These are phyloP conservation scores for Pythium rishiriense DNA, from an alignment of 352 stramenopile species.

Conservation along the genomic window DNA sequence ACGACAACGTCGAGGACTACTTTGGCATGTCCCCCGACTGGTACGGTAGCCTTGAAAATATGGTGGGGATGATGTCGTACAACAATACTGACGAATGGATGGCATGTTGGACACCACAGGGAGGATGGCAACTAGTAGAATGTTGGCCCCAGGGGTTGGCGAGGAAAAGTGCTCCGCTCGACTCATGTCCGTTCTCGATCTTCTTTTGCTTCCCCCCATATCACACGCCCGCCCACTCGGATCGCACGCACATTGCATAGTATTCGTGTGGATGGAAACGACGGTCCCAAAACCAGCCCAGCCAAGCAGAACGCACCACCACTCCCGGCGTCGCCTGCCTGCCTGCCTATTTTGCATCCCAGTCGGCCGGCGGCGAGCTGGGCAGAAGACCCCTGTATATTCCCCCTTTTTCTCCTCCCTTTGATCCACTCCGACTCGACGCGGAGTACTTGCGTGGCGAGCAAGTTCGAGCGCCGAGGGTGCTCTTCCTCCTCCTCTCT, in stretches of 20 bases:
- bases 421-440: constrained; percentile 10
- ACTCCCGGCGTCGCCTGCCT: background rate
- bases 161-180: too few relatives aligned
- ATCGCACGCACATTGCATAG: constrained; percentile 1
- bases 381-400: constrained; percentile 9
- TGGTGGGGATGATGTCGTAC: too few relatives aligned
- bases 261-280: constrained; percentile 3
- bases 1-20: constrained; percentile 83
- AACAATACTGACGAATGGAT: constrained; percentile 3
- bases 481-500: background rate
- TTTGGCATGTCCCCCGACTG: constrained; percentile 87
- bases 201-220: background rate
- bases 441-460: constrained; percentile 15
- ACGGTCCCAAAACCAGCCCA: background rate
- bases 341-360: constrained; percentile 7
- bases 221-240: constrained; percentile 3
- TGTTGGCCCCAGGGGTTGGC: background rate
- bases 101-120: constrained; percentile 10
- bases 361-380: constrained; percentile 4
- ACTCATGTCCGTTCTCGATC: background rate
- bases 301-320: background rate
- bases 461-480: constrained; percentile 14
- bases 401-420: background rate
- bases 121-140: constrained; percentile 29
- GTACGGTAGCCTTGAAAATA: constrained; percentile 31